phyloP scores from a whole-genome alignment of 306 rosid genomes.

The Prunus mume region DNA sequence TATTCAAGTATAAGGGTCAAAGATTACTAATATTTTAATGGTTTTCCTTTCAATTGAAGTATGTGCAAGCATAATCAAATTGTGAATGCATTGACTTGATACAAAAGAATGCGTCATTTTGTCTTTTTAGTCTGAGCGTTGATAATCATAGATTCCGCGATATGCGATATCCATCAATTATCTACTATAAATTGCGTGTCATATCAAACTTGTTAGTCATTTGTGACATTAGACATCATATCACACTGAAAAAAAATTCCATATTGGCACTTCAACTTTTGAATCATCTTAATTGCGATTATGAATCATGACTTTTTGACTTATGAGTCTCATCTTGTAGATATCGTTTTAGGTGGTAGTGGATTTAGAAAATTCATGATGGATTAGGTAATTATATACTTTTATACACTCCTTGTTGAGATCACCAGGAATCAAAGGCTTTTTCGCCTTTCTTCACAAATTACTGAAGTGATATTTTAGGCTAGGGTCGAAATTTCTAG shows the following conservation, averaged over 20 bases:
- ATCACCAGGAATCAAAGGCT: neutral
- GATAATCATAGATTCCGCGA: neutral
- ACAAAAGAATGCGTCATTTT: neutral
- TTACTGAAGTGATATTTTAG: neutral
- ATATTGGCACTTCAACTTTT: neutral
- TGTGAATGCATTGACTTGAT: neutral
- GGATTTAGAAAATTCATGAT: slow-evolving; percentile 16
- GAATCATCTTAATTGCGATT: neutral
- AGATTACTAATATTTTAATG: neutral
- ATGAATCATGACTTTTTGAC: slow-evolving; percentile 17
- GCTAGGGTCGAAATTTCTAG: neutral
- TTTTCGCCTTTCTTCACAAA: neutral
- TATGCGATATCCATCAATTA: neutral
- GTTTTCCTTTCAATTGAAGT: neutral
- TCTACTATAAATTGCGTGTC: neutral
- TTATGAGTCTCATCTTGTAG: neutral
- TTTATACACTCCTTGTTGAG: neutral
- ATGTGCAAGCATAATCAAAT: neutral
- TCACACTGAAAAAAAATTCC: neutral
- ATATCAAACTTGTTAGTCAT: neutral
- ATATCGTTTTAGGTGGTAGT: slow-evolving; percentile 27
- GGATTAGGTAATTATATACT: neutral
- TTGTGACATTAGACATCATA: neutral
- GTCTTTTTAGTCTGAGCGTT: neutral
- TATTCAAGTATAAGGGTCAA: neutral